These are phyloP conservation scores for Kurtzmaniella fragi DNA, from an alignment of 805 yeast species.

Conservation along the genomic window DNA sequence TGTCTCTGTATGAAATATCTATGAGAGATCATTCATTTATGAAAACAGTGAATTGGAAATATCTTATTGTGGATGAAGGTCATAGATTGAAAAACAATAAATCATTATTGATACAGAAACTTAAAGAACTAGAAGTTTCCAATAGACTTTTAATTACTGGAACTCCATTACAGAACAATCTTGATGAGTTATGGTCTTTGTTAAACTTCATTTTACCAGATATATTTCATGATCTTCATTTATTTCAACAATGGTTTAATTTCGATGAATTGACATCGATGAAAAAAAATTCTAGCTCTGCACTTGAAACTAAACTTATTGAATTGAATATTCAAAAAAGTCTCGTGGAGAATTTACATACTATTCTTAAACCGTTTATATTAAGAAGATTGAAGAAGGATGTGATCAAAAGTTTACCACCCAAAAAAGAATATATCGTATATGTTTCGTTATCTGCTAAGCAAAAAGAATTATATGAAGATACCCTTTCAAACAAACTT, in stretches of 20 bases:
- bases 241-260: conserved; percentile 94
- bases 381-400: conserved; percentile 75
- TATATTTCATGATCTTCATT: conserved; percentile 81
- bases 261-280: conserved; percentile 52
- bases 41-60: conserved; percentile 63
- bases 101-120: conserved; percentile 65
- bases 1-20: conserved; percentile 80
- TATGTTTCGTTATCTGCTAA: conserved; percentile 60
- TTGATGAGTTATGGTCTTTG: conserved; percentile 88
- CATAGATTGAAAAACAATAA: conserved; percentile 85
- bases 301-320: conserved; percentile 44
- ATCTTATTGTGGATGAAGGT: conserved; percentile 90
- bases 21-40: conserved; percentile 62
- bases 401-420: conserved; percentile 69
- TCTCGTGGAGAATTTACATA: conserved; percentile 72
- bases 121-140: conserved; percentile 61
- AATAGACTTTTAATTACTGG: conserved; percentile 86
- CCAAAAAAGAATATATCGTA: conserved; percentile 83
- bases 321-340: conserved; percentile 48
- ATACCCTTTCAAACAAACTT: conserved; percentile 42
- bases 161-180: conserved; percentile 92
- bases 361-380: conserved; percentile 83
- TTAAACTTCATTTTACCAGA: conserved; percentile 90
- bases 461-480: conserved; percentile 62
- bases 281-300: conserved; percentile 14